phyloP scores from a whole-genome alignment of 2,329 filamentous ascomycete species.

The Penicillium sp. region DNA sequence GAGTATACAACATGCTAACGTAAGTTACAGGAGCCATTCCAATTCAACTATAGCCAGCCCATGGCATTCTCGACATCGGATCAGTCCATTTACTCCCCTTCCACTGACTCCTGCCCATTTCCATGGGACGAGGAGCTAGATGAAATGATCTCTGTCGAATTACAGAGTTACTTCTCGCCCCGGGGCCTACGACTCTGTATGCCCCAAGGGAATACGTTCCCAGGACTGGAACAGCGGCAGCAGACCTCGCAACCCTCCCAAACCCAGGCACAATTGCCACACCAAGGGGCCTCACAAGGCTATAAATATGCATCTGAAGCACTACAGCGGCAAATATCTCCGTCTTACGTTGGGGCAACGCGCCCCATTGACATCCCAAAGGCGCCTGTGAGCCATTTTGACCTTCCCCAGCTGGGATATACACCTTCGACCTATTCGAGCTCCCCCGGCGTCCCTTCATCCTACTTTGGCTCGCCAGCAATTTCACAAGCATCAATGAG shows the following conservation, averaged over 20 bases:
- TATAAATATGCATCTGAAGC: no score
- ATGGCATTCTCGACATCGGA: neutral
- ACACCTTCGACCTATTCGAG: neutral
- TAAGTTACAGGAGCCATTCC: neutral
- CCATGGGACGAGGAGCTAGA: neutral
- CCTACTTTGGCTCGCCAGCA: neutral
- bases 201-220: neutral
- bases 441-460: neutral
- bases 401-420: neutral
- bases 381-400: neutral
- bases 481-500: neutral
- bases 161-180: neutral
- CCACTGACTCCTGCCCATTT: neutral
- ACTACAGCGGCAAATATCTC: no score
- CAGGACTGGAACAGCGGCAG: no score
- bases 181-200: no score
- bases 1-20: neutral
- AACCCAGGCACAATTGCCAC: no score
- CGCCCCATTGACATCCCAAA: neutral
- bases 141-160: neutral
- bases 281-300: no score
- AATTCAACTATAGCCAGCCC: neutral
- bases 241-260: neutral
- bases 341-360: neutral
- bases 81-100: neutral